Percentiles rank a stretch among this genome's conserved stretches.
Conservation (phyloP, 768 basidiomycete genomes). For the Galerina marginata region DNA sequence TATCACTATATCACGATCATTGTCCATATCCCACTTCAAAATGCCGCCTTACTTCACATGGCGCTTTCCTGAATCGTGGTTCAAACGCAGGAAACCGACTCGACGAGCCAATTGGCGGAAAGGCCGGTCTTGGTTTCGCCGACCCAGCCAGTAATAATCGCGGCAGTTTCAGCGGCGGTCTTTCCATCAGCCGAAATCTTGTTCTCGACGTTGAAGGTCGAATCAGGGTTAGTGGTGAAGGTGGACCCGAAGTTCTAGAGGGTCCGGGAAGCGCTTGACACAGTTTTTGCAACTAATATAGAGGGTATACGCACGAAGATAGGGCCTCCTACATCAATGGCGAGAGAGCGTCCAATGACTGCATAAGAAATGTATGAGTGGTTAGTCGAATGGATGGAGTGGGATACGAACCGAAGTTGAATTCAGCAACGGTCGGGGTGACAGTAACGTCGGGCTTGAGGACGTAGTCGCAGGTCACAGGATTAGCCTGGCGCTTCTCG, state of each 20-base stretch:
- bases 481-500: neutral
- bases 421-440: neutral
- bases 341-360: neutral
- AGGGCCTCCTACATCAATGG: neutral
- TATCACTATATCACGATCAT: no score
- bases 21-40: no score
- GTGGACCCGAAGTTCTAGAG: neutral
- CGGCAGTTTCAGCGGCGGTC: neutral
- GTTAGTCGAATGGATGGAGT: neutral
- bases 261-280: neutral
- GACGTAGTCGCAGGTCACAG: conserved; percentile 5
- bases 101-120: conserved; percentile 5
- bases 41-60: no score
- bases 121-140: neutral
- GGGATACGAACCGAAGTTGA: neutral
- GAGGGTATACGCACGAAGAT: neutral
- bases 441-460: neutral
- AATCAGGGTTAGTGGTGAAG: conserved; percentile 1
- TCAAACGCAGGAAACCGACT: conserved; percentile 1
- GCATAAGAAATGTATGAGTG: neutral
- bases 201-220: conserved; percentile 5
- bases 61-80: neutral
- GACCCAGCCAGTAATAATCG: conserved; percentile 5
- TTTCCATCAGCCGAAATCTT: neutral
- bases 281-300: neutral